These are phyloP conservation scores for Prinsepia uniflora DNA, from an alignment of 306 rosid genomes.

Conservation along the genomic window DNA sequence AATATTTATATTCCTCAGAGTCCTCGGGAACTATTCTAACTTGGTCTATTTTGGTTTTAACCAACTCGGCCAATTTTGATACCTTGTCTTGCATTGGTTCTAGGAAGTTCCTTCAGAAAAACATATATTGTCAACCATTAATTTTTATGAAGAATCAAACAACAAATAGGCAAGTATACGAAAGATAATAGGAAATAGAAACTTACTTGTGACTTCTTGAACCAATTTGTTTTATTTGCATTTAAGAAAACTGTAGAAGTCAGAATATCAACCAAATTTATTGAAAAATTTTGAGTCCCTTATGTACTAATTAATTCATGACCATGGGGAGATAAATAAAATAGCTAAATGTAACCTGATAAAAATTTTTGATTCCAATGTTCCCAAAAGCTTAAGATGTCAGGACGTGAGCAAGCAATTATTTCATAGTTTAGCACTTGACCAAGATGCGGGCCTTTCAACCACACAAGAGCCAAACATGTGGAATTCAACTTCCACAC, in stretches of 20 bases:
- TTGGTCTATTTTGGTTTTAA: background rate
- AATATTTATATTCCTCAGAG: background rate
- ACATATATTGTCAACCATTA: background rate
- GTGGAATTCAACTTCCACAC: background rate
- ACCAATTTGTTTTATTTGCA: slow-evolving; percentile 65
- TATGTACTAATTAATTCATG: background rate
- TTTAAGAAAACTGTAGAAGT: slow-evolving; percentile 3
- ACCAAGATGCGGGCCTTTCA: background rate
- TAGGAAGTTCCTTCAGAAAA: background rate
- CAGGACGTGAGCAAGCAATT: background rate
- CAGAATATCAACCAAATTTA: background rate
- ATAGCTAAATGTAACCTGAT: background rate
- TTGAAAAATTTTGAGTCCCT: background rate
- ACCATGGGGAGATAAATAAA: background rate
- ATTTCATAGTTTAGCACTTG: background rate
- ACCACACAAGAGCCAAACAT: no score
- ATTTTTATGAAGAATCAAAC: background rate
- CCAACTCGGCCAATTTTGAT: background rate
- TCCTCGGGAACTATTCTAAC: background rate
- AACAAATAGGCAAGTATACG: background rate
- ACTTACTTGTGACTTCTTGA: slow-evolving; percentile 52
- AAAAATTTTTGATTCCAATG: background rate
- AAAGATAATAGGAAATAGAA: slow-evolving; percentile 23
- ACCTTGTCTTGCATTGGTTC: background rate
- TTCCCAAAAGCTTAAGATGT: background rate